phyloP scores from a whole-genome alignment of 2,329 filamentous ascomycete genomes.

The Teratosphaeria zuluensis region DNA sequence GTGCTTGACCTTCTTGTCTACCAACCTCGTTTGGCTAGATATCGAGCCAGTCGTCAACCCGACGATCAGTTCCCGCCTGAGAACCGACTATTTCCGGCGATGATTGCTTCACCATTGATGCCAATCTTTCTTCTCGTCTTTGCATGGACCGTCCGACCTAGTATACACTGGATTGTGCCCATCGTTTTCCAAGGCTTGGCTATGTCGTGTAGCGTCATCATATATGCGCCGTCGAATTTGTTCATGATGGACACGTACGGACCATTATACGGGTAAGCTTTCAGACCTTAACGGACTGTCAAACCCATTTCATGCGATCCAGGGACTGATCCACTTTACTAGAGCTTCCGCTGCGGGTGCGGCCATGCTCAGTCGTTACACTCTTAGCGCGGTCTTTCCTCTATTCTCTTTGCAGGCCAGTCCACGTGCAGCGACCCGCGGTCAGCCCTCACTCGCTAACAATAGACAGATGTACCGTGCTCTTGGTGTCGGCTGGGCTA shows the following conservation, averaged over 20 bases:
- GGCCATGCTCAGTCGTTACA: conserved; percentile 25
- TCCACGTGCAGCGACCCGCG: neutral
- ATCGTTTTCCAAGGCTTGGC: conserved; percentile 21
- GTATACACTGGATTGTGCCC: conserved; percentile 31
- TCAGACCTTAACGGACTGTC: neutral
- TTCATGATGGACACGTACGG: conserved; percentile 35
- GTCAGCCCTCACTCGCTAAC: neutral
- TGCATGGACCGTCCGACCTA: conserved; percentile 22
- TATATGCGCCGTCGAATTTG: conserved; percentile 28
- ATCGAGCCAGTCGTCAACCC: conserved; percentile 1
- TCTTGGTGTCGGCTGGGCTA: conserved; percentile 34
- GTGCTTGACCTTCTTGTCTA: conserved; percentile 18
- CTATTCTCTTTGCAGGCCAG: conserved; percentile 25
- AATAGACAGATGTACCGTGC: conserved; percentile 27
- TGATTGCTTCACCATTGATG: conserved; percentile 21
- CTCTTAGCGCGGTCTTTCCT: conserved; percentile 27
- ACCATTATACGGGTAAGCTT: conserved; percentile 24
- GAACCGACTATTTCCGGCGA: conserved; percentile 23
- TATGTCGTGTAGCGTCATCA: conserved; percentile 14
- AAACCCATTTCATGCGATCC: neutral
- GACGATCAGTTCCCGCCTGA: conserved; percentile 19
- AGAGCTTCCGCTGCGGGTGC: conserved; percentile 25
- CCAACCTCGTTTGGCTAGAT: conserved; percentile 15
- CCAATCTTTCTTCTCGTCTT: conserved; percentile 28
- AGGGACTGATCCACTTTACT: neutral